phyloP scores from a whole-genome alignment of 345 rosid genomes.

The Angophora floribunda region DNA sequence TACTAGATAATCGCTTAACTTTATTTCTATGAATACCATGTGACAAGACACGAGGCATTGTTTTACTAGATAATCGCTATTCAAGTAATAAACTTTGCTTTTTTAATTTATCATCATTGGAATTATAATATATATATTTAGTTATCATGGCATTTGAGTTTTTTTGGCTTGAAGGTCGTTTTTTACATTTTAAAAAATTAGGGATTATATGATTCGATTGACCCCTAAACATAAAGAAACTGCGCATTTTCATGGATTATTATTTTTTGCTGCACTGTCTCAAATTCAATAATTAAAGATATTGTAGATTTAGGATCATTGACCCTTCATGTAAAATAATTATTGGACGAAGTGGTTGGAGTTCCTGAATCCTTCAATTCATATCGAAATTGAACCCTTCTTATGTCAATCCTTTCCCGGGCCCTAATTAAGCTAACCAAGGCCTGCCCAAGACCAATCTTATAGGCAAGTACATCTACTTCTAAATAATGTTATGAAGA shows the following conservation, averaged over 20 bases:
- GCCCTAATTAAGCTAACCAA: background rate
- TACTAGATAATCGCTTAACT: too few species aligned
- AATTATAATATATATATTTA: background rate
- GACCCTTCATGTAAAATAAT: background rate
- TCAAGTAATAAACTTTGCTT: background rate
- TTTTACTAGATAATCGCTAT: background rate
- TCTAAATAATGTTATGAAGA: background rate
- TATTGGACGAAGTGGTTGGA: background rate
- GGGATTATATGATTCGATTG: background rate
- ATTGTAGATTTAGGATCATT: background rate
- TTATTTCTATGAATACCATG: background rate
- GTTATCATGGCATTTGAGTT: background rate
- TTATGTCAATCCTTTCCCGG: background rate
- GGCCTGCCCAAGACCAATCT: background rate
- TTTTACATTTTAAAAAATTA: background rate
- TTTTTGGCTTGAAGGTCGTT: background rate
- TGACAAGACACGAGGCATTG: background rate
- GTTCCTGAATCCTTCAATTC: background rate
- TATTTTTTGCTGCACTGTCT: background rate
- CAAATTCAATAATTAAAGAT: background rate
- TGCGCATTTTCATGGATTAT: background rate
- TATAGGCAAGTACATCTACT: background rate
- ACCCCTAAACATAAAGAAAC: background rate
- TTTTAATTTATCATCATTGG: background rate
- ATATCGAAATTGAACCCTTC: background rate